Evolutionary conservation across 2,329 filamentous ascomycete species (phyloP).

Genomic region (Furcasterigmium sp.): DNA sequence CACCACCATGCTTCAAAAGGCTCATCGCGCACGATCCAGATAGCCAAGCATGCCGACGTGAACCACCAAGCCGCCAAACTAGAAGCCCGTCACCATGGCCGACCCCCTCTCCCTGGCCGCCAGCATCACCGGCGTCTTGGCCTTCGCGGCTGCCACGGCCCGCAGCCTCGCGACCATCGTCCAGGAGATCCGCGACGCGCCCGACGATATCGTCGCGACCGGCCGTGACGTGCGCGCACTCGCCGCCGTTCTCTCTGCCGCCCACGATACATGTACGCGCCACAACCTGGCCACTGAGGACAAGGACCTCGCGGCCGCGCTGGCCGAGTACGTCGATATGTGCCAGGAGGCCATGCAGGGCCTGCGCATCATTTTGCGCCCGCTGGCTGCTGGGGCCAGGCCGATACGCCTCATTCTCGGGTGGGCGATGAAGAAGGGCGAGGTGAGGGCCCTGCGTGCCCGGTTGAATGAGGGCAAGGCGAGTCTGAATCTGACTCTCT

Average conservation of each 20-base stretch:
- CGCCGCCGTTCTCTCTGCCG: background rate
- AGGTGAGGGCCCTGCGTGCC: background rate
- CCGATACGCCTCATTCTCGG: background rate
- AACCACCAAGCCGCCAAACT: too few species aligned
- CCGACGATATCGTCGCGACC: background rate
- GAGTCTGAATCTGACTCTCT: background rate
- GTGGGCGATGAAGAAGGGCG: background rate
- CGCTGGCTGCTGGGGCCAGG: background rate
- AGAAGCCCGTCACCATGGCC: background rate
- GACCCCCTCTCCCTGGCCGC: constrained; percentile 1
- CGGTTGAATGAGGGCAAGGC: constrained; percentile 3
- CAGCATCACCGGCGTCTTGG: constrained; percentile 2
- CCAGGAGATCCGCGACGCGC: constrained; percentile 3
- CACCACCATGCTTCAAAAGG: too few species aligned
- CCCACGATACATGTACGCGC: background rate
- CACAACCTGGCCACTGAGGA: background rate
- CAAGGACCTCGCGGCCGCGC: background rate
- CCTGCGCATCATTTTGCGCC: background rate
- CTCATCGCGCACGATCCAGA: too few species aligned
- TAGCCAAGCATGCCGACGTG: too few species aligned
- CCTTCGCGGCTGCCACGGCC: constrained; percentile 1
- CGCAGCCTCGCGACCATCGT: background rate
- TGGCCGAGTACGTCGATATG: background rate
- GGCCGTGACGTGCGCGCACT: constrained; percentile 1
- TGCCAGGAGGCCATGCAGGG: constrained; percentile 3